phyloP scores from a whole-genome alignment of 345 rosid genomes.

The Abelmoschus esculentus region DNA sequence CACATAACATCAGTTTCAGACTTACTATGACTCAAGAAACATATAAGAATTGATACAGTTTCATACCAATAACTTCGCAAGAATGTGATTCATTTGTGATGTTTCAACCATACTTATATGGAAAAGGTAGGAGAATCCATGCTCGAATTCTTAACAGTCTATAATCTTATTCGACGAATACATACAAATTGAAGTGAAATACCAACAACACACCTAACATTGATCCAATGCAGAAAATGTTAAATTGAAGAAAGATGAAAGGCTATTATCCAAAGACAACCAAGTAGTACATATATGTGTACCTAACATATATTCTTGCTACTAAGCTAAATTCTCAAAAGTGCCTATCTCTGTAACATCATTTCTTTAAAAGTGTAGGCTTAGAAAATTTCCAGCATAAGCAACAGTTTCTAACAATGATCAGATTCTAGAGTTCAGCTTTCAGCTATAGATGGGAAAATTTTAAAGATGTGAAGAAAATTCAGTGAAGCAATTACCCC shows the following conservation, averaged over 20 bases:
- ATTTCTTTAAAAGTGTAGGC: background rate
- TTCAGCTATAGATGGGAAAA: background rate
- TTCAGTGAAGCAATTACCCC: background rate
- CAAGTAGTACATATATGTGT: background rate
- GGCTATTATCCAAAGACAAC: background rate
- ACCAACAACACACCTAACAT: background rate
- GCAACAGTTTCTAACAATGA: background rate
- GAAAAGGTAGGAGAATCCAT: background rate
- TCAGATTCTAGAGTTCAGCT: background rate
- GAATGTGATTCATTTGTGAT: background rate
- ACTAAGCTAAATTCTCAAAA: background rate
- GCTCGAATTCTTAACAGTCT: conserved; percentile 1
- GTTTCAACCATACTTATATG: conserved; percentile 2
- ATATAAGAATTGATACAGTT: background rate
- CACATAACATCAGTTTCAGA: background rate
- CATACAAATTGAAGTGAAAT: background rate
- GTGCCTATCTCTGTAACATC: background rate
- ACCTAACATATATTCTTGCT: background rate
- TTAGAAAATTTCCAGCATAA: background rate
- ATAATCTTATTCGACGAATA: background rate
- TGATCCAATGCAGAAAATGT: background rate
- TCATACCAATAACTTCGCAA: background rate
- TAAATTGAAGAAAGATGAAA: background rate
- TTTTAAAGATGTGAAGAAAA: background rate
- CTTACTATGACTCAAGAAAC: background rate